Evolutionary conservation across 352 stramenopile genomes (phyloP).

Genomic region (Pythium dissimile): DNA sequence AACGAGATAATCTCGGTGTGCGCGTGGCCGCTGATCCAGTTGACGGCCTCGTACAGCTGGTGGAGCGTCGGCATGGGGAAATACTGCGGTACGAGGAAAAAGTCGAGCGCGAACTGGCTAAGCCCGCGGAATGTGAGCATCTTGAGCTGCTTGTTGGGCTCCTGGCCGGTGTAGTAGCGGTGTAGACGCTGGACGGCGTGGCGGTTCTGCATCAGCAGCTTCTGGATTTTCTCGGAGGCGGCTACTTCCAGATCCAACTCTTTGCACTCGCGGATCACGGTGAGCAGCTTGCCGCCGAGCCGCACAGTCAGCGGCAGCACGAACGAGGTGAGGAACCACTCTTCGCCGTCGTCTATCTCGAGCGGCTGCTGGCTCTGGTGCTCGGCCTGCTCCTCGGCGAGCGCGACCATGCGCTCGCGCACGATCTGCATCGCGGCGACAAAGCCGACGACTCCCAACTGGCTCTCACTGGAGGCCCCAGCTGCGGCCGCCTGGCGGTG

Average conservation of each 20-base stretch:
- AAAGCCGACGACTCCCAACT: conserved; percentile 41
- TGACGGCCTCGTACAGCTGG: conserved; percentile 54
- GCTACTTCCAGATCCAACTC: conserved; percentile 44
- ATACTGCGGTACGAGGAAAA: conserved; percentile 29
- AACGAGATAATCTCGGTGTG: conserved; percentile 67
- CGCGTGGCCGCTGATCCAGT: conserved; percentile 63
- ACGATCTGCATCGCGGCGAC: conserved; percentile 57
- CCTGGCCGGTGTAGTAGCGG: conserved; percentile 46
- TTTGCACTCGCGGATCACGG: conserved; percentile 47
- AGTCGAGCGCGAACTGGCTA: conserved; percentile 43
- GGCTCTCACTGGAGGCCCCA: conserved; percentile 4
- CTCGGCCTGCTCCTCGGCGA: conserved; percentile 35
- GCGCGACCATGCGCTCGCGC: conserved; percentile 42
- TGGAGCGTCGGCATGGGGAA: conserved; percentile 32
- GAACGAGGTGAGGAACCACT: conserved; percentile 59
- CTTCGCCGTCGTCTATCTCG: conserved; percentile 60
- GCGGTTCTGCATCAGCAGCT: conserved; percentile 34
- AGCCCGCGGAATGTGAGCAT: conserved; percentile 57
- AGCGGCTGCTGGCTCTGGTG: conserved; percentile 14
- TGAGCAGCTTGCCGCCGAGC: conserved; percentile 41
- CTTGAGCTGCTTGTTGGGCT: conserved; percentile 32
- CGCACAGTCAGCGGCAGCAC: conserved; percentile 48
- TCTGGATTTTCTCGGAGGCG: conserved; percentile 14
- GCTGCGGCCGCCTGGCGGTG: conserved; percentile 26
- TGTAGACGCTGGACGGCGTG: conserved; percentile 42